Conservation (phyloP, 164 flowering plant species). For the Echeveria elegans region DNA sequence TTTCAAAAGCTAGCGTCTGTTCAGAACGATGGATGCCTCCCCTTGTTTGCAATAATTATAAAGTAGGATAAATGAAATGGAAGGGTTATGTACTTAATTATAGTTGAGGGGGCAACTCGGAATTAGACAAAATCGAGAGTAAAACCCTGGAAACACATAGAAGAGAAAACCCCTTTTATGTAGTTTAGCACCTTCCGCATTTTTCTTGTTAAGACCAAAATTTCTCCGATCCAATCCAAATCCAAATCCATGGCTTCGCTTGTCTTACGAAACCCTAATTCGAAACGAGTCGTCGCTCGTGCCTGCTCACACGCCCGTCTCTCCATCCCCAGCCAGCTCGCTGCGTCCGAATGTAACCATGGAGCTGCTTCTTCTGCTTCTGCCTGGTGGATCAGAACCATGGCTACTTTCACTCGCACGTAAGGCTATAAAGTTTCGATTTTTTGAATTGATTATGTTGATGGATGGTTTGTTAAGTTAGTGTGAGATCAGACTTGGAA, state of each 20-base stretch:
- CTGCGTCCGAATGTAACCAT: background rate
- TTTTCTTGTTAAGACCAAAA: too few species aligned
- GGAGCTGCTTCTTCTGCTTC: background rate
- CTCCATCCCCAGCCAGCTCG: background rate
- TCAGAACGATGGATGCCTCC: too few species aligned
- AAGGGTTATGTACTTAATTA: too few species aligned
- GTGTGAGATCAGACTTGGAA: background rate
- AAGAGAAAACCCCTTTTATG: too few species aligned
- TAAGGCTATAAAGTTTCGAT: background rate
- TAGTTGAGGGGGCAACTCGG: too few species aligned
- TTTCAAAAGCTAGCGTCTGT: too few species aligned
- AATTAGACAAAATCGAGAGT: too few species aligned
- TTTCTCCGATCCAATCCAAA: background rate
- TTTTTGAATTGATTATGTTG: background rate
- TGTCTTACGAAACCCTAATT: background rate
- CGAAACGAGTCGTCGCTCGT: background rate
- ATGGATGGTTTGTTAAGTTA: background rate
- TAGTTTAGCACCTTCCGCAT: too few species aligned
- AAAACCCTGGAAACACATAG: too few species aligned
- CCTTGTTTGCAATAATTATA: too few species aligned
- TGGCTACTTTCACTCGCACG: constrained; percentile 4
- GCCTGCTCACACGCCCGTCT: background rate
- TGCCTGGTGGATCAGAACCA: background rate
- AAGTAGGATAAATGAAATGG: too few species aligned
- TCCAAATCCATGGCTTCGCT: background rate